phyloP scores from a whole-genome alignment of 768 basidiomycete genomes.

The Epithele typhae region DNA sequence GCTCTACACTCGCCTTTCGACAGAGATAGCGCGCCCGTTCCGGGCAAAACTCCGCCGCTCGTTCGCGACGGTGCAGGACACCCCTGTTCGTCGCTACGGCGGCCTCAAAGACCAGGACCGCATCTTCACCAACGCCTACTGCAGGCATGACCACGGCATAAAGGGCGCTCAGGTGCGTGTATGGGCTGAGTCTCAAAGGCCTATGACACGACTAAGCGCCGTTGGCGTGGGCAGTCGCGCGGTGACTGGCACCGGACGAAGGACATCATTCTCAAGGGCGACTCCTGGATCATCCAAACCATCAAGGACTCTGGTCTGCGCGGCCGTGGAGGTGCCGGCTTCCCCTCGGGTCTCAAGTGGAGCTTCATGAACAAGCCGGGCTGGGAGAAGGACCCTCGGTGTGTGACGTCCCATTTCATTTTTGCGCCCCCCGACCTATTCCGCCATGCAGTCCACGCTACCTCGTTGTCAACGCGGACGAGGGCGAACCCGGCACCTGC shows the following conservation, averaged over 20 bases:
- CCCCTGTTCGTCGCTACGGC: slow-evolving; percentile 90
- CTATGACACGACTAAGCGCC: slow-evolving; percentile 5
- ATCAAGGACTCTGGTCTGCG: slow-evolving; percentile 96
- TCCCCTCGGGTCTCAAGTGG: slow-evolving; percentile 96
- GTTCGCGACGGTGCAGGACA: slow-evolving; percentile 75
- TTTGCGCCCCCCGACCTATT: neutral
- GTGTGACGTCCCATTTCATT: slow-evolving; percentile 11
- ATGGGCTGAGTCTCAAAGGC: too few species aligned
- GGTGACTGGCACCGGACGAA: slow-evolving; percentile 99
- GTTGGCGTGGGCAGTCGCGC: slow-evolving; percentile 56
- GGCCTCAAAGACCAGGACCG: slow-evolving; percentile 93
- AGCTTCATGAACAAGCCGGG: slow-evolving; percentile 99
- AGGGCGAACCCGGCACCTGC: slow-evolving; percentile 98
- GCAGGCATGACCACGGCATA: slow-evolving; percentile 84
- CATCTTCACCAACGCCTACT: slow-evolving; percentile 90
- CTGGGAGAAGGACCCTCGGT: slow-evolving; percentile 93
- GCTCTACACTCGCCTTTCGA: neutral
- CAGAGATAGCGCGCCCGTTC: slow-evolving; percentile 25
- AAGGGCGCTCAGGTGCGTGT: slow-evolving; percentile 82
- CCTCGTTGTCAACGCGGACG: slow-evolving; percentile 96
- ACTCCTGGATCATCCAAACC: slow-evolving; percentile 94
- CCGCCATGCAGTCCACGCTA: slow-evolving; percentile 74
- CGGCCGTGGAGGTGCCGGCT: slow-evolving; percentile 95
- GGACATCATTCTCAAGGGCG: slow-evolving; percentile 92
- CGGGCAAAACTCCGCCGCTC: slow-evolving; percentile 26